These are phyloP conservation scores for Podosphaera aphanis DNA, from an alignment of 2,329 filamentous ascomycete genomes.

Conservation along the genomic window DNA sequence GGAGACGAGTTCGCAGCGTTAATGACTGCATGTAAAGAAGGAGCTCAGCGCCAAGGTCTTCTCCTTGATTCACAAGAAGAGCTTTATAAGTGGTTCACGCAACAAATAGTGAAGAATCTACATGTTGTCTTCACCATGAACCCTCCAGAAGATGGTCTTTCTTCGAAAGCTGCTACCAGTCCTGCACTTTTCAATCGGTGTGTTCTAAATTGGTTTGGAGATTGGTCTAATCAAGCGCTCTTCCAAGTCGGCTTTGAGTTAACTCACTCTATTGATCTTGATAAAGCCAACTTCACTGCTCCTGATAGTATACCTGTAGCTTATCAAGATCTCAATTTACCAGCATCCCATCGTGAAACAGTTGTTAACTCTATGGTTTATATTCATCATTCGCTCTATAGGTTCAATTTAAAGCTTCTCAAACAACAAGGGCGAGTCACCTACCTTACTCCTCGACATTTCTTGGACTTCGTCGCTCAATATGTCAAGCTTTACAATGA, in stretches of 20 bases:
- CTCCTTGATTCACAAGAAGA: slow-evolving; percentile 95
- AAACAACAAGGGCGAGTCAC: slow-evolving; percentile 86
- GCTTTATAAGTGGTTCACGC: slow-evolving; percentile 99
- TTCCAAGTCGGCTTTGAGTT: slow-evolving; percentile 95
- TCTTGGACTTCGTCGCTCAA: slow-evolving; percentile 91
- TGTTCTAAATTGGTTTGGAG: slow-evolving; percentile 98
- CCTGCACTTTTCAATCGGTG: slow-evolving; percentile 98
- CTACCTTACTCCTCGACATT: slow-evolving; percentile 87
- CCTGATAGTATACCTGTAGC: slow-evolving; percentile 85
- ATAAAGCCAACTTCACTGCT: slow-evolving; percentile 62
- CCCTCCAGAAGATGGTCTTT: slow-evolving; percentile 80
- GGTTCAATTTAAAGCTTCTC: slow-evolving; percentile 67
- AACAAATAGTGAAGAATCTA: slow-evolving; percentile 95
- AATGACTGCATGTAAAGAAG: slow-evolving; percentile 98
- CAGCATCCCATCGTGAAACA: slow-evolving; percentile 72
- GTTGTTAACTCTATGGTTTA: slow-evolving; percentile 98
- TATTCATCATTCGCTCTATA: slow-evolving; percentile 82
- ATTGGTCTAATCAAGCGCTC: slow-evolving; percentile 97
- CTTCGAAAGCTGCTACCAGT: slow-evolving; percentile 90
- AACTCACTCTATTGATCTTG: slow-evolving; percentile 86
- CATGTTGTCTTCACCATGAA: slow-evolving; percentile 99
- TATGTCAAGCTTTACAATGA: slow-evolving; percentile 95
- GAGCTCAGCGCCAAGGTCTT: slow-evolving; percentile 82
- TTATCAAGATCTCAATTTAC: slow-evolving; percentile 63
- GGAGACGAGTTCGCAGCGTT: slow-evolving; percentile 96